A percentile compares a stretch with the other conserved stretches of the same genome.
phyloP scores from a whole-genome alignment of 192 early-diverging fungal genomes.

The Rhizoclosmatium sp. region DNA sequence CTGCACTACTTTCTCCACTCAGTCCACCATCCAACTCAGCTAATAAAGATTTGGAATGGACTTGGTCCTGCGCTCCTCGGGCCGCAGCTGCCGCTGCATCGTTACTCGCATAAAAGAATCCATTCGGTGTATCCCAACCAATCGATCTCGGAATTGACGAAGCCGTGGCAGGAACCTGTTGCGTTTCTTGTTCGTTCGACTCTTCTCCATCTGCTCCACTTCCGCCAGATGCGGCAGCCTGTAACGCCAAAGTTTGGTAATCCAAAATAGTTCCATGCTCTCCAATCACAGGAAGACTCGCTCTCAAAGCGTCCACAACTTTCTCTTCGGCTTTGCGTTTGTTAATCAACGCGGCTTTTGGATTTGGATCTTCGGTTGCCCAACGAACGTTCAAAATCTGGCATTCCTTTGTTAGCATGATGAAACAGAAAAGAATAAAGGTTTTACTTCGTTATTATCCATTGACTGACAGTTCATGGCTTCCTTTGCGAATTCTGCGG shows the following conservation, averaged over 20 bases:
- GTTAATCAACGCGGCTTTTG: constrained; percentile 55
- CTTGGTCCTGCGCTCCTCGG: constrained; percentile 20
- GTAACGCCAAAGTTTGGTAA: constrained; percentile 51
- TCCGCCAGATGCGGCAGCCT: neutral
- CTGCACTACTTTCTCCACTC: constrained; percentile 24
- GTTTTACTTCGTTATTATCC: constrained; percentile 74
- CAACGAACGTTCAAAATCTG: constrained; percentile 74
- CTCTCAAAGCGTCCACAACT: constrained; percentile 59
- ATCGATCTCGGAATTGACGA: neutral
- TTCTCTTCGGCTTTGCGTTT: constrained; percentile 69
- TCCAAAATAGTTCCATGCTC: constrained; percentile 61
- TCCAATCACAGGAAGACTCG: constrained; percentile 65
- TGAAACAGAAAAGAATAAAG: neutral
- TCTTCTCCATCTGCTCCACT: neutral
- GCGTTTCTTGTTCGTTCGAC: neutral
- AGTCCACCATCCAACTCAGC: constrained; percentile 6
- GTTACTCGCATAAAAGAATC: constrained; percentile 35
- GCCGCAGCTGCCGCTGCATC: neutral
- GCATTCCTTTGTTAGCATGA: neutral
- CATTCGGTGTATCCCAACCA: constrained; percentile 38
- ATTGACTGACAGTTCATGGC: constrained; percentile 85
- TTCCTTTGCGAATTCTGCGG: constrained; percentile 90
- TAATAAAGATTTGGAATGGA: neutral
- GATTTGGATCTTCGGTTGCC: constrained; percentile 87
- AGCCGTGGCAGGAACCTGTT: neutral